These are phyloP conservation scores for Suillus brevipes DNA, from an alignment of 768 basidiomycete genomes.

Conservation along the genomic window DNA sequence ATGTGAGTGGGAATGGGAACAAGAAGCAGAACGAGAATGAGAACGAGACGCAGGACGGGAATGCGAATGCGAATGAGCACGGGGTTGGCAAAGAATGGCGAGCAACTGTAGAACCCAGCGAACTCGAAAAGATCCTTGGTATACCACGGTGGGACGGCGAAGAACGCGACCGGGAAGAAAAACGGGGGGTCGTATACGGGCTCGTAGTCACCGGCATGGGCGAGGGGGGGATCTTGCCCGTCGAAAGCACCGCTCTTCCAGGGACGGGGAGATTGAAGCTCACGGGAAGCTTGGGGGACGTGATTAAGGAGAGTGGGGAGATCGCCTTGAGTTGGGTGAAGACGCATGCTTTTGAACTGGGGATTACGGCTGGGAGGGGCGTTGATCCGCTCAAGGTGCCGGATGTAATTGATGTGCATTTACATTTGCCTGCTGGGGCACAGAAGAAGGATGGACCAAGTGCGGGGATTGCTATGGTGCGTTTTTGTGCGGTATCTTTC, in stretches of 20 bases:
- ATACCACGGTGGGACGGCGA: slow-evolving; percentile 78
- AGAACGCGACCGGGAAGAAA: slow-evolving; percentile 72
- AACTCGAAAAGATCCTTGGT: slow-evolving; percentile 85
- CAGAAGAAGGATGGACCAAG: slow-evolving; percentile 94
- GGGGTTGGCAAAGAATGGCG: slow-evolving; percentile 45
- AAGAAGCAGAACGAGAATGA: background rate
- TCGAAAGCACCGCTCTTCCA: slow-evolving; percentile 80
- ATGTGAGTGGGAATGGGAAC: background rate
- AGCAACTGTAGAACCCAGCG: slow-evolving; percentile 58
- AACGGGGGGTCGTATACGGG: slow-evolving; percentile 79
- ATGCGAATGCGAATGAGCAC: background rate
- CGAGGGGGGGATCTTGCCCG: slow-evolving; percentile 81
- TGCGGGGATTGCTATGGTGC: slow-evolving; percentile 86
- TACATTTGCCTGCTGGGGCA: slow-evolving; percentile 87
- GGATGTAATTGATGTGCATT: slow-evolving; percentile 76
- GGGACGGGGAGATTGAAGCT: slow-evolving; percentile 72
- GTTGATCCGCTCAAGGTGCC: slow-evolving; percentile 78
- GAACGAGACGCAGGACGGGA: background rate
- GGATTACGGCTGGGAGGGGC: slow-evolving; percentile 66
- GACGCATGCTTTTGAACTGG: slow-evolving; percentile 76
- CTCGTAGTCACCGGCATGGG: slow-evolving; percentile 88
- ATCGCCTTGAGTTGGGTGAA: slow-evolving; percentile 93
- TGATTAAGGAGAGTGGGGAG: slow-evolving; percentile 90
- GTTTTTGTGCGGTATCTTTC: background rate
- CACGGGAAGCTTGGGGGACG: slow-evolving; percentile 86